Base-by-base conservation (phyloP, 1,139 yeast species). In the Kodamaea fungicola region DNA sequence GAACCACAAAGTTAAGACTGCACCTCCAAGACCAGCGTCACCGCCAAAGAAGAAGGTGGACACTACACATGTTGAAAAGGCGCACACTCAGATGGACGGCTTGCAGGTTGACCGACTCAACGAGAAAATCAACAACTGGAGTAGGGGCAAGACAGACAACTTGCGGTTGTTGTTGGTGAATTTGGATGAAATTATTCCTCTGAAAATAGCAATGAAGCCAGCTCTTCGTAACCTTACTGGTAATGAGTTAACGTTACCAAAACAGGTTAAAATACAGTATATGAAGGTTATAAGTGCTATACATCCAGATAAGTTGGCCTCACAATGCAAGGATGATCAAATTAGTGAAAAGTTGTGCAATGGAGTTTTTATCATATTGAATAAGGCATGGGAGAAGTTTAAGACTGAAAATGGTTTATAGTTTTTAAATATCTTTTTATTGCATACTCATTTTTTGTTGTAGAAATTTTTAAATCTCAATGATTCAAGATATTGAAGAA, bases 271-370 rank as follows among this genome's bases (percentile, higher is more conserved):
- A 57, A 66, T 90, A 32, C 71, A 72, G 25, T 94, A 92, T 59
- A 77, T 94, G 90, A 92, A 88, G 59, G 97, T 96, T 1, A 94
- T 89, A 30, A 82, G 96, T 25, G 79, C 83, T 48, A 88, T 94
- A 5, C 99, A 94, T 55, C 98, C 98, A 0, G 98, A 94, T 59
- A 94, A 94, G 59, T 65, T 89, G 29, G 68, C 78, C 4, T 45
- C 49, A 12, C 53, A 49, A 34, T 46, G 51, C 22, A 66, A 70
- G 25, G 62, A 80, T 7, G 61, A 64, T 23, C 65, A 78, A n/a
- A 92, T 87, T 49, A 78, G 79, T 42, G 83, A 83, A 55, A 77
- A 90, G 83, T 69, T 90, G 36, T 94, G 97, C 24, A 92, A 89
- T 51, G 80, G 81, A 7, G 94, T 92, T 0, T 94, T 94, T 54